Evolutionary conservation across 2,329 filamentous ascomycete species (phyloP), one percentile per base, ranked within the genome.

Genomic region (Orbilia blumenaviensis): DNA sequence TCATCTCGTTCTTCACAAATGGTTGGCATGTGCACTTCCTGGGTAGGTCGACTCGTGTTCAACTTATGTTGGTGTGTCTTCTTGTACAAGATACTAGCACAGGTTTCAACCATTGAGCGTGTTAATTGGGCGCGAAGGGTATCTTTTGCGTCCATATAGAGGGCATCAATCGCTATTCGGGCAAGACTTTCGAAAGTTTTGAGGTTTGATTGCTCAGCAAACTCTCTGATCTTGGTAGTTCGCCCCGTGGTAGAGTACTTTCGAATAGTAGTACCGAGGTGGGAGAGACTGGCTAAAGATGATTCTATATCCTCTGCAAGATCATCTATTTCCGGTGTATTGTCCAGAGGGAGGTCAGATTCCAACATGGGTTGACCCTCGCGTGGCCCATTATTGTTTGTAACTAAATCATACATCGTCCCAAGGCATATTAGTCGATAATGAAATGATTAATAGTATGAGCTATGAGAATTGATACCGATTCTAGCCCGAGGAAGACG

Each of bases 61-160:
- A 58, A 16, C 16, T 29, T 58, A 23, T 41, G 32, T 10, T 58
- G 52, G 12, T 58, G 52, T 3, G 32, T 27, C n/a, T 38, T 18
- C 12, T 58, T 58, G 32, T 58, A 58, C 5, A 58, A 18, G 8
- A 58, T 58, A 38, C 25, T 38, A 3, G 29, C 52, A 38, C 12
- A 58, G 2, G 29, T 41, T 25, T 58, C 52, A 58, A 58, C 52
- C 36, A 58, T 58, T 25, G 52, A 58, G 3, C 52, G 21, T 5
- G 32, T 58, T 1, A 58, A 18, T 32, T 58, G 52, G 8, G 16
- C 16, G 8, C 52, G 52, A 38, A 58, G 52, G n/a, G 9, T 21
- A 12, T 32, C 52, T 14, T 58, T 25, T 38, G 52, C 8, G 16
- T 41, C 32, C 5, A 9, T 1, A 9, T 58, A 58, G 9, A 58